A percentile compares a stretch with the other conserved stretches of the same genome.
These are phyloP conservation scores for Fusarium sarcochroum DNA, from an alignment of 2,329 filamentous ascomycete species.

Conservation along the genomic window DNA sequence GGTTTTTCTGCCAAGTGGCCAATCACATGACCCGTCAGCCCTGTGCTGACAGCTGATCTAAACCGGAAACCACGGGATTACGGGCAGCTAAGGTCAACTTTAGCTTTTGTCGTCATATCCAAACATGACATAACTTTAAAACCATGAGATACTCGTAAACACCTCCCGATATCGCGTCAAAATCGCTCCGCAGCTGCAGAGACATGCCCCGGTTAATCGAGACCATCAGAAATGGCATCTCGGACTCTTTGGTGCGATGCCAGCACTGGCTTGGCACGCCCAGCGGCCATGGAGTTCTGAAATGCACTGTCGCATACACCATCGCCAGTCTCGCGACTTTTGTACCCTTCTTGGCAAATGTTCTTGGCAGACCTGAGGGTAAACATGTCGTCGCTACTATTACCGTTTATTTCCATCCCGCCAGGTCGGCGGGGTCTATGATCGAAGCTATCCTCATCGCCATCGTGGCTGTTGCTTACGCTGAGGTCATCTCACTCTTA, in stretches of 20 bases:
- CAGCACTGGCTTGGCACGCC: conserved; percentile 75
- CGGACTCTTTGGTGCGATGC: conserved; percentile 60
- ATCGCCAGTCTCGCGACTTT: conserved; percentile 90
- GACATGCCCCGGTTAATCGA: conserved; percentile 28
- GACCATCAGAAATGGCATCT: conserved; percentile 44
- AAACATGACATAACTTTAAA: conserved; percentile 16
- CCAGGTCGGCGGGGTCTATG: conserved; percentile 89
- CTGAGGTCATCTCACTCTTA: conserved; percentile 76
- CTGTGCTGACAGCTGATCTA: not conserved
- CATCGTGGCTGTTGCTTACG: conserved; percentile 81
- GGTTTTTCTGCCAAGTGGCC: conserved; percentile 1
- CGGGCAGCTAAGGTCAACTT: not conserved
- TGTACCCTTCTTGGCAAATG: conserved; percentile 76
- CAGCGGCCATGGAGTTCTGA: conserved; percentile 83
- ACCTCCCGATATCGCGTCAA: not conserved
- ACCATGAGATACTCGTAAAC: conserved; percentile 14
- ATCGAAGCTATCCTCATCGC: conserved; percentile 85
- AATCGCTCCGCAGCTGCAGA: not conserved
- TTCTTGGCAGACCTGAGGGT: conserved; percentile 86
- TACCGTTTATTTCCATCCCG: conserved; percentile 95
- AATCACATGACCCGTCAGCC: conserved; percentile 28
- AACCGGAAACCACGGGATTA: conserved; percentile 19
- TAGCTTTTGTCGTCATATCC: not conserved
- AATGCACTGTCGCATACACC: conserved; percentile 92
- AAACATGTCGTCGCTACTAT: conserved; percentile 96